A percentile compares a stretch with the other conserved stretches of the same genome.
These are phyloP conservation scores for Paraphoma sp. DNA, from an alignment of 2,329 filamentous ascomycete genomes.

Conservation along the genomic window DNA sequence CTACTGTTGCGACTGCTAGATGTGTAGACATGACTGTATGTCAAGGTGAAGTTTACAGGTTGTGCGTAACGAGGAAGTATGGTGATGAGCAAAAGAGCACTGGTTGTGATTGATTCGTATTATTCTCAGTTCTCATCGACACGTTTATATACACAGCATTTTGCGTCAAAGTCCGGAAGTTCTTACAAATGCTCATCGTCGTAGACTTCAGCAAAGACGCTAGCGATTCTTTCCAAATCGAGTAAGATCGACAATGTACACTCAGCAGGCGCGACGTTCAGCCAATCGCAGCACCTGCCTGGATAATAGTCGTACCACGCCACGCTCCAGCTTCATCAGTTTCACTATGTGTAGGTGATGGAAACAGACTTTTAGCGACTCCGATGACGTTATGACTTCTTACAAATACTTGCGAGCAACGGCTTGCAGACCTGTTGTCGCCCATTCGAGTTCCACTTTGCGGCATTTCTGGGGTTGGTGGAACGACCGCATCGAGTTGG, in stretches of 20 bases:
- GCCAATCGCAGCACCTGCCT: background rate
- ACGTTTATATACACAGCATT: background rate
- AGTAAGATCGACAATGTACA: background rate
- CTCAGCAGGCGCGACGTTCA: background rate
- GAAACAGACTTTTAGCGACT: no score
- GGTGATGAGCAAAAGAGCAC: no score
- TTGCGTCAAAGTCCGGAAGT: background rate
- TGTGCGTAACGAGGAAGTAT: no score
- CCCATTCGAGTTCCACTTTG: background rate
- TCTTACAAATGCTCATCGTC: background rate
- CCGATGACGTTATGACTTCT: background rate
- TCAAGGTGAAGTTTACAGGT: no score
- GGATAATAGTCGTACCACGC: no score
- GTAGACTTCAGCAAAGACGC: background rate
- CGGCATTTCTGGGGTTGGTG: background rate
- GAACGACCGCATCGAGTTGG: background rate
- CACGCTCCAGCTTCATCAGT: no score
- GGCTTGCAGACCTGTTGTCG: background rate
- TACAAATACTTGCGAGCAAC: background rate
- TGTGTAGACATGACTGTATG: conserved; percentile 42
- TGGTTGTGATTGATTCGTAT: background rate
- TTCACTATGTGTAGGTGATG: no score
- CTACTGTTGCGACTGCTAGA: conserved; percentile 50
- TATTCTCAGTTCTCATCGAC: background rate
- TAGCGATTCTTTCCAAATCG: background rate